phyloP scores from a whole-genome alignment of 2,329 filamentous ascomycete species.

The Penicillium hesseltinei region DNA sequence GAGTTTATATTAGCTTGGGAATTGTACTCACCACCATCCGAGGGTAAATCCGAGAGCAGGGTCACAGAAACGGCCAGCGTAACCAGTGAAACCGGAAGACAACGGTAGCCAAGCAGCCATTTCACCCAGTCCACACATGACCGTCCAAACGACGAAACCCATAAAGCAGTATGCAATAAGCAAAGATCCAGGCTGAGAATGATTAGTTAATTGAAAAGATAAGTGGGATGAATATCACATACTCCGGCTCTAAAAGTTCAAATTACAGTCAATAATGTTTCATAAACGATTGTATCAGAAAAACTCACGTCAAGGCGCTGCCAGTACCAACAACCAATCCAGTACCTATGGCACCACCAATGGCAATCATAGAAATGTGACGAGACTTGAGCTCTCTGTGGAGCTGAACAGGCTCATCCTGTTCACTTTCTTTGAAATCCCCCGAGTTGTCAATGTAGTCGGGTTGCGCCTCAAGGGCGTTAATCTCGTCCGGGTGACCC shows the following conservation, averaged over 20 bases:
- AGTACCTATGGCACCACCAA: slow-evolving; percentile 41
- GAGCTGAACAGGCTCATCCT: slow-evolving; percentile 6
- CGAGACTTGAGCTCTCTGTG: slow-evolving; percentile 12
- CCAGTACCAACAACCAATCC: slow-evolving; percentile 40
- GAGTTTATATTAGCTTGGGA: slow-evolving; percentile 33
- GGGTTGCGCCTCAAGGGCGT: slow-evolving; percentile 10
- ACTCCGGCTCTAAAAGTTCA: background rate
- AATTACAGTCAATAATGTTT: background rate
- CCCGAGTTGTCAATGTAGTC: slow-evolving; percentile 1
- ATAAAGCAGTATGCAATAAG: slow-evolving; percentile 38
- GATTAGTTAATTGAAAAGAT: background rate
- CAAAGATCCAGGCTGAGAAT: slow-evolving; percentile 33
- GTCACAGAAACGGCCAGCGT: slow-evolving; percentile 46
- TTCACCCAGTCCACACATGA: slow-evolving; percentile 36
- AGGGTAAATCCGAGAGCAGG: slow-evolving; percentile 44
- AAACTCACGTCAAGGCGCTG: slow-evolving; percentile 5
- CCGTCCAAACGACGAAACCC: slow-evolving; percentile 35
- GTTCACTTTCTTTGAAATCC: slow-evolving; percentile 1
- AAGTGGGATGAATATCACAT: background rate
- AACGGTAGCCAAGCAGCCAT: slow-evolving; percentile 46
- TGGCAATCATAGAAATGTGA: slow-evolving; percentile 31
- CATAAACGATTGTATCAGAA: too few relatives aligned
- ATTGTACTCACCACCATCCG: slow-evolving; percentile 41
- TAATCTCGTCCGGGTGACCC: slow-evolving; percentile 15
- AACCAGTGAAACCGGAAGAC: slow-evolving; percentile 39